Percentiles rank a stretch among this genome's conserved stretches.
Conservation (phyloP, 306 rosid species). For the Fragaria iinumae region DNA sequence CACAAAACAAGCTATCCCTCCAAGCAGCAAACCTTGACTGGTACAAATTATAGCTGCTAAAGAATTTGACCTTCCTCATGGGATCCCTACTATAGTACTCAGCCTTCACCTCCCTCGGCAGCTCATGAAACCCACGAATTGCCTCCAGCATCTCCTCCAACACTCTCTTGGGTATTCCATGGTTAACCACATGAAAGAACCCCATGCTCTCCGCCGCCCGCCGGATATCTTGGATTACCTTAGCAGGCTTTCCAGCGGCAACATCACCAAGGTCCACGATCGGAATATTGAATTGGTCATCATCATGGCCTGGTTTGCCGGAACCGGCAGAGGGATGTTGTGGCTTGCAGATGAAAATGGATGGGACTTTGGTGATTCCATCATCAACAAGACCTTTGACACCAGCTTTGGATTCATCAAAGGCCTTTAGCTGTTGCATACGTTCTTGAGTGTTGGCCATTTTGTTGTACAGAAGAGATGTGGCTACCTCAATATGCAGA, state of each 20-base stretch:
- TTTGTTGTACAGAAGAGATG: background rate
- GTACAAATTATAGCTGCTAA: background rate
- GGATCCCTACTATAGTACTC: slow-evolving; percentile 4
- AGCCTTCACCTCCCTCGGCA: slow-evolving; percentile 6
- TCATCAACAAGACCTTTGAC: background rate
- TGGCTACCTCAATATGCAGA: background rate
- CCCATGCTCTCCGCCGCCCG: background rate
- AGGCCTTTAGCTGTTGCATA: background rate
- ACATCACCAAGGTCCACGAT: slow-evolving; percentile 2
- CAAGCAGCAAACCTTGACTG: background rate
- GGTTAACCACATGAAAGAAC: background rate
- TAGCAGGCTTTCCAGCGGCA: background rate
- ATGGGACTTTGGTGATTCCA: slow-evolving; percentile 2
- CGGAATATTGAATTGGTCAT: background rate
- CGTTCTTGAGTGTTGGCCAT: background rate
- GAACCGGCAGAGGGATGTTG: background rate
- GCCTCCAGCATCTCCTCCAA: slow-evolving; percentile 5
- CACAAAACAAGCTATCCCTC: slow-evolving; percentile 4
- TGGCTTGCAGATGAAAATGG: background rate
- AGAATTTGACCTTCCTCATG: background rate
- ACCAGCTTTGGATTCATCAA: background rate
- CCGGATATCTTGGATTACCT: background rate
- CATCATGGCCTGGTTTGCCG: background rate
- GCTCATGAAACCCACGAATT: background rate
- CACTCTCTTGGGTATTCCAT: slow-evolving; percentile 1